These are phyloP conservation scores for Fusarium pilosicola DNA, from an alignment of 2,329 filamentous ascomycete genomes.

Conservation along the genomic window DNA sequence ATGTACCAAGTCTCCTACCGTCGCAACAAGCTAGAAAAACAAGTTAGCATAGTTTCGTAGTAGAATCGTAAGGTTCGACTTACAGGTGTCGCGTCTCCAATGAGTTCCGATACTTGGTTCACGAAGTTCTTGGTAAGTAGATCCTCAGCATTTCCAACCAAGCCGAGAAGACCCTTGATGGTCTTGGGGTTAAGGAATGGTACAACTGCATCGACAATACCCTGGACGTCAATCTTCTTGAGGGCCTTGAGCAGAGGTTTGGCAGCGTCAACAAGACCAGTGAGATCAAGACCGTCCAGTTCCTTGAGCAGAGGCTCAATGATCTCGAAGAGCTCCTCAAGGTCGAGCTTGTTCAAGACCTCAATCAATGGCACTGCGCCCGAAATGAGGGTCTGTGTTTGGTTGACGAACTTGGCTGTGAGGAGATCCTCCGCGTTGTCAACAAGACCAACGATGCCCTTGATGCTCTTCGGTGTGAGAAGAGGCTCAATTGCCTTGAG, in stretches of 20 bases:
- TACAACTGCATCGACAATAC: constrained; percentile 49
- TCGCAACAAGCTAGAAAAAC: constrained; percentile 45
- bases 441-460: constrained; percentile 50
- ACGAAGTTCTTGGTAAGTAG: constrained; percentile 54
- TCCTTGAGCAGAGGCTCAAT: constrained; percentile 51
- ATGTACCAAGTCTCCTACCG: constrained; percentile 47
- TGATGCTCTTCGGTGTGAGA: constrained; percentile 48
- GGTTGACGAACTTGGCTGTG: constrained; percentile 52
- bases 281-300: constrained; percentile 49
- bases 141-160: constrained; percentile 50
- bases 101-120: constrained; percentile 55
- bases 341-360: constrained; percentile 50
- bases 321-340: constrained; percentile 50
- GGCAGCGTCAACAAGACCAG: constrained; percentile 47
- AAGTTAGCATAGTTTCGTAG: background rate
- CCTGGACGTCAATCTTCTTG: constrained; percentile 52
- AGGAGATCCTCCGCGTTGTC: constrained; percentile 53
- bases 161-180: constrained; percentile 47
- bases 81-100: constrained; percentile 44
- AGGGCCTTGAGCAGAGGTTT: constrained; percentile 51
- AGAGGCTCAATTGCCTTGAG: constrained; percentile 49
- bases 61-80: background rate
- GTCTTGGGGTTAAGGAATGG: constrained; percentile 55
- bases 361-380: constrained; percentile 52
- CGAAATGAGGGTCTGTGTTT: constrained; percentile 52